A percentile compares a stretch with the other conserved stretches of the same genome.
Evolutionary conservation across 2,329 filamentous ascomycete species (phyloP).

Genomic region (Aspergillus pseudotamarii): DNA sequence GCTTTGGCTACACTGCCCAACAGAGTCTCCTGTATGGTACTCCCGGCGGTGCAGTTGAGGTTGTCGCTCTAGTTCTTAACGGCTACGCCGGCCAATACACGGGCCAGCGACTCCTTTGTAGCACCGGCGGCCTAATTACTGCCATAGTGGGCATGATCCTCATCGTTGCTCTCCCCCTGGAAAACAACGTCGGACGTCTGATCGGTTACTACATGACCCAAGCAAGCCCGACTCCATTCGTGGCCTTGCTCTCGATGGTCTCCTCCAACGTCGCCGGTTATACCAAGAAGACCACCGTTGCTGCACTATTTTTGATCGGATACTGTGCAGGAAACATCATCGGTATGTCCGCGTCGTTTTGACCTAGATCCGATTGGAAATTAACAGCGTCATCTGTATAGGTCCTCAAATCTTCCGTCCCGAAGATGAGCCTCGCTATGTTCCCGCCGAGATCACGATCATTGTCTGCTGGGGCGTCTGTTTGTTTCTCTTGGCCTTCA

Average conservation of each 20-base stretch:
- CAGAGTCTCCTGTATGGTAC: constrained; percentile 67
- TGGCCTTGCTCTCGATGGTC: constrained; percentile 65
- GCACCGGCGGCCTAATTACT: constrained; percentile 54
- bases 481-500: constrained; percentile 60
- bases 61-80: constrained; percentile 59
- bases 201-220: constrained; percentile 69
- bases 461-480: constrained; percentile 61
- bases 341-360: constrained; percentile 38
- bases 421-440: constrained; percentile 61
- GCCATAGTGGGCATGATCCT: constrained; percentile 64
- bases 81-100: constrained; percentile 61
- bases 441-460: constrained; percentile 66
- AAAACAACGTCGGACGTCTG: constrained; percentile 61
- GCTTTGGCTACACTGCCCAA: constrained; percentile 66
- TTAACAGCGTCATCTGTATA: constrained; percentile 12
- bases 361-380: not conserved
- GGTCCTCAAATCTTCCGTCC: constrained; percentile 61
- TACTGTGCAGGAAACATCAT: constrained; percentile 60
- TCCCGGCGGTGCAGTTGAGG: constrained; percentile 67
- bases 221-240: constrained; percentile 63
- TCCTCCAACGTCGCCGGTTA: constrained; percentile 62
- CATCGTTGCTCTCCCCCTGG: constrained; percentile 63
- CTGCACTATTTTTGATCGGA: constrained; percentile 51
- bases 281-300: constrained; percentile 58
- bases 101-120: constrained; percentile 60